phyloP scores from a whole-genome alignment of 2,329 filamentous ascomycete genomes.

The Hymenoscyphus scutula region DNA sequence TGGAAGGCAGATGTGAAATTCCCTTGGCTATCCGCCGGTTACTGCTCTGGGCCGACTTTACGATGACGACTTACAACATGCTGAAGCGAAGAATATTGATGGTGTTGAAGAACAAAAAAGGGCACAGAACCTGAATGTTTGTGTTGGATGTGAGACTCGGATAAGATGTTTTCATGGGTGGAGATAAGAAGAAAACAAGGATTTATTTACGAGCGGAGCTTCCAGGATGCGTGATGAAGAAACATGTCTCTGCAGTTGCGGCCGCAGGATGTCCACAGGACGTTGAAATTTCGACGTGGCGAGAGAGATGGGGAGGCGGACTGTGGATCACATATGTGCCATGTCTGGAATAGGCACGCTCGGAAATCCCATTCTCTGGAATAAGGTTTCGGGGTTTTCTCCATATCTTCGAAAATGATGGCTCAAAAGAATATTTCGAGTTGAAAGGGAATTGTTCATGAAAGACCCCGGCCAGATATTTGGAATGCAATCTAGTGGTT shows the following conservation, averaged over 20 bases:
- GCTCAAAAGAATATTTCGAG: background rate
- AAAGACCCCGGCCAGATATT: background rate
- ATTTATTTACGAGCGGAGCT: background rate
- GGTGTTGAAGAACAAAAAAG: background rate
- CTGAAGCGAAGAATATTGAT: background rate
- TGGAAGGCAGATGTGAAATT: background rate
- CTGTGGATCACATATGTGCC: no score
- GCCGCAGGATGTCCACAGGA: background rate
- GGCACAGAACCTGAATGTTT: background rate
- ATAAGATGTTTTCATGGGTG: background rate
- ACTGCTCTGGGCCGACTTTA: background rate
- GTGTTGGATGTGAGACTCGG: background rate
- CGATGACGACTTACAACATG: constrained; percentile 1
- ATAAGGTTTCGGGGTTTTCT: no score
- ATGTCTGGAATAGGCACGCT: no score
- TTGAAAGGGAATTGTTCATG: background rate
- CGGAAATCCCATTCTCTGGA: no score
- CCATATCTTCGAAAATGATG: background rate
- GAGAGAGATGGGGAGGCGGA: no score
- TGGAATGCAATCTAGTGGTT: background rate
- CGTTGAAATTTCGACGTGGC: background rate
- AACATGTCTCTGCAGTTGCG: background rate
- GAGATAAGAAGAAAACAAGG: constrained; percentile 4
- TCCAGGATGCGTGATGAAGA: background rate
- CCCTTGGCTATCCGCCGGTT: background rate